phyloP scores from a whole-genome alignment of 768 basidiomycete species.

The Kondoa subrosea region DNA sequence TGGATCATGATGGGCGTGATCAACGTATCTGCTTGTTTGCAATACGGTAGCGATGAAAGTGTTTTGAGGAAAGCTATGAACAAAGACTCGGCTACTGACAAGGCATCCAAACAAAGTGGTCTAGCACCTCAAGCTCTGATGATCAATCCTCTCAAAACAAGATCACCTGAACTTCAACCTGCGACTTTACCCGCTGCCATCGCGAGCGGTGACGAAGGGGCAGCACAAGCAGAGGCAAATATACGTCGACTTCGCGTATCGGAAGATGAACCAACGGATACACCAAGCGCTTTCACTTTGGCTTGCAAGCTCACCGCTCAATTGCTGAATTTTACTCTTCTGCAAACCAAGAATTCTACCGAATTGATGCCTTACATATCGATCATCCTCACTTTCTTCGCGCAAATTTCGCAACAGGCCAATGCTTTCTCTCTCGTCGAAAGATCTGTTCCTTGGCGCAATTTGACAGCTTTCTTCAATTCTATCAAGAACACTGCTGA shows the following conservation, averaged over 20 bases:
- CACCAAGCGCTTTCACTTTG: constrained; percentile 51
- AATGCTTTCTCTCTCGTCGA: constrained; percentile 50
- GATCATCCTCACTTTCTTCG: constrained; percentile 70
- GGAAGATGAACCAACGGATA: constrained; percentile 32
- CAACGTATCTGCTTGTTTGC: constrained; percentile 64
- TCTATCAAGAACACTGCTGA: constrained; percentile 34
- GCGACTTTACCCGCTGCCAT: background rate
- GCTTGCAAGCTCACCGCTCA: constrained; percentile 63
- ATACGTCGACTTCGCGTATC: constrained; percentile 22
- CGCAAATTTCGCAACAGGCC: constrained; percentile 52
- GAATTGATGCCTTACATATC: constrained; percentile 51
- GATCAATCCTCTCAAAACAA: background rate
- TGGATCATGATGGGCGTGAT: constrained; percentile 94
- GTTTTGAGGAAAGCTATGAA: constrained; percentile 41
- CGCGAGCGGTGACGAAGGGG: constrained; percentile 1
- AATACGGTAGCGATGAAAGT: constrained; percentile 65
- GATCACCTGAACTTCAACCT: background rate
- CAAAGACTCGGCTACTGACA: constrained; percentile 1
- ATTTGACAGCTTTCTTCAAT: constrained; percentile 50
- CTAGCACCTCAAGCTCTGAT: background rate
- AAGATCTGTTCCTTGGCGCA: constrained; percentile 66
- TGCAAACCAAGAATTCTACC: constrained; percentile 40
- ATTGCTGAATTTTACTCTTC: constrained; percentile 53
- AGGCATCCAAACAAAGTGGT: background rate
- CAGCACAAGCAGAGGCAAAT: background rate